Base-by-base conservation (phyloP, 495 filamentous ascomycete genomes). In the Amniculicola lignicola region DNA sequence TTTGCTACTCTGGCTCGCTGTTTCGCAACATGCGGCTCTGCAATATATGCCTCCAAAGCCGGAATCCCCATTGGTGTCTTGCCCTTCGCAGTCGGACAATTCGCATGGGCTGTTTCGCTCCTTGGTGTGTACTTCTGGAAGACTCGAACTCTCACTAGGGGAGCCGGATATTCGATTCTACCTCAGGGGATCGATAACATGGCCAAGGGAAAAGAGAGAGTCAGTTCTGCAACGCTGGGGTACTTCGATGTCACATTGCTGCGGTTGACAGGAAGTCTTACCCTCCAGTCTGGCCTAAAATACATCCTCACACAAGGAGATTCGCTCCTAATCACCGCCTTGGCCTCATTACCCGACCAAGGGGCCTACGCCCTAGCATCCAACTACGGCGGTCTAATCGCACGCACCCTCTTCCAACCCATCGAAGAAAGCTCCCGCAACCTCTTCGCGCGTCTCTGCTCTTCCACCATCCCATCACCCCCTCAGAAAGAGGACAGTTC, bases 291-390 rank as follows among this genome's bases (percentile, higher is more conserved):
- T 19, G 66, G 85, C 12, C 75, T 96, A 29, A 99, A 99, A 66
- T 90, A 96, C 69, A 54, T 97, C 49, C 81, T 97, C 21, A 97
- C 94, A 0, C 89, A 95, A 71, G 93, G 91, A 24, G 93, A 99
- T 75, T 85, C 88, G 9, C 80, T 96, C 65, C 80, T 97, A 25
- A 85, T 99, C 28, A 79, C 86, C 23, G 71, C 81, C 42, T 74
- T 97, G 51, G 83, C 89, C 21, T 81, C 84, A 1, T 77, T 89
- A 4, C 74, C 79, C 31, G 86, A 89, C 10, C 92, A 97, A 72
- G 93, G 93, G n/a, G 83, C 89, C 15, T 99, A 97, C 70, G 87
- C 90, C 0, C 77, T 99, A 2, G 93, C 92, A 24, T 84, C 87
- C 44, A 96, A 96, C 66, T 99, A 99, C 74, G 93, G 94, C 35